Conservation (phyloP, 805 yeast genomes). For the Henningerozyma blattae region DNA sequence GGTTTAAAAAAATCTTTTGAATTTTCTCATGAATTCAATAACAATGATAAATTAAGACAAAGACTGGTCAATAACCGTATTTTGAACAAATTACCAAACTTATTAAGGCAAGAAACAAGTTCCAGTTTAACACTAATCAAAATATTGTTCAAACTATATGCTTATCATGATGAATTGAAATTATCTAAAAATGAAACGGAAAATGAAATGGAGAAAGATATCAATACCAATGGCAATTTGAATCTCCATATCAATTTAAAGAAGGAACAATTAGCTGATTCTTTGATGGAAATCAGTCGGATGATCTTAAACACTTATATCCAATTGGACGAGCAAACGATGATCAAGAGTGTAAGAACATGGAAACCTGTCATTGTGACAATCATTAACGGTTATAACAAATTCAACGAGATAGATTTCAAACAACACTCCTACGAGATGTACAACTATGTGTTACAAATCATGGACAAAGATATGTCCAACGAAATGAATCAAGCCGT, state of each 20-base stretch:
- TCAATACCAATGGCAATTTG: not conserved
- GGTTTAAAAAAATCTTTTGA: slow-evolving; percentile 57
- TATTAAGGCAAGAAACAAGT: slow-evolving; percentile 82
- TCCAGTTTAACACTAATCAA: slow-evolving; percentile 80
- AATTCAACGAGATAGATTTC: slow-evolving; percentile 67
- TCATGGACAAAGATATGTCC: slow-evolving; percentile 50
- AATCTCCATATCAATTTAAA: not conserved
- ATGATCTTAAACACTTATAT: slow-evolving; percentile 60
- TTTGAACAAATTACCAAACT: slow-evolving; percentile 83
- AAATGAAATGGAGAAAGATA: not conserved
- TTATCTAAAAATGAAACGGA: too few species aligned
- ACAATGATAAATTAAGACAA: slow-evolving; percentile 73
- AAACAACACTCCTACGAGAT: slow-evolving; percentile 41
- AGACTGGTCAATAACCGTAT: slow-evolving; percentile 84
- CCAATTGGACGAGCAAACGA: slow-evolving; percentile 56
- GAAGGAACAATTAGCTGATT: slow-evolving; percentile 29
- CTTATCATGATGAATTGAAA: slow-evolving; percentile 35
- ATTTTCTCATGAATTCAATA: slow-evolving; percentile 81
- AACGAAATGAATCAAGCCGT: slow-evolving; percentile 51
- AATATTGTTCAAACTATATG: slow-evolving; percentile 65
- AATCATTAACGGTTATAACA: slow-evolving; percentile 69
- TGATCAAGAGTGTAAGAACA: slow-evolving; percentile 71
- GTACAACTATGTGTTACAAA: slow-evolving; percentile 44
- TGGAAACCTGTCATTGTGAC: slow-evolving; percentile 92
- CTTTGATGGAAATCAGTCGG: slow-evolving; percentile 55